Evolutionary conservation across 2,329 filamentous ascomycete species (phyloP), one percentile per base, ranked within the genome.

Genomic region (Coniochaeta ligniaria): DNA sequence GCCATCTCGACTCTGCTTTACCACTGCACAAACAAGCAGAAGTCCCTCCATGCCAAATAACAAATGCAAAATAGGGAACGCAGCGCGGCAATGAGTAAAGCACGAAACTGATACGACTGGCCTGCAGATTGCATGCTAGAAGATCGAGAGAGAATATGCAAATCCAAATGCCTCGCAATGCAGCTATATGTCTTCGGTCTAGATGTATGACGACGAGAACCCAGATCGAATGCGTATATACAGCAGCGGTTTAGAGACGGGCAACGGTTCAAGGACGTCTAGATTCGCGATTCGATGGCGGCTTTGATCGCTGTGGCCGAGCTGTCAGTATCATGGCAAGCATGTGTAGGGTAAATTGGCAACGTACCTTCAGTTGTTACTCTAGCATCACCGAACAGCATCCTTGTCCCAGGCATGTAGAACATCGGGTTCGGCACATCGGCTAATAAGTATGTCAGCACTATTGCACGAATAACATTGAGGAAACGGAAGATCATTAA

Each of bases 341-440:
- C 26, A 59, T 63, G 59, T 60, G 28, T 58, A 59, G 62, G 59
- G 36, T 35, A 12, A 17, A 36, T 57, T 41, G 14, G 43, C 22
- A 28, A 73, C 84, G 72, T 69, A 89, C 87, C 90, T 78, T 95
- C 91, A 70, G 90, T 94, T 62, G 88, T 90, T 62, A 85, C 83
- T 77, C 91, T 94, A 22, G 92, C 92, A 76, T 96, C 92, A 28
- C 92, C 92, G 75, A 96, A 96, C 61, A 96, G 73, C 92, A 96
- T 96, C 76, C 89, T 90, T 2, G 92, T 92, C 58, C 89, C 89
- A 3, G 90, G 88, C 89, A 93, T 94, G 75, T 88, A 95, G 74
- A 96, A 95, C 91, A 96, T 93, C 1, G 92, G 92, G 71, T 96
- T 96, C 12, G 89, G 90, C 11, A 96, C 91, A 75, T 96, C 92